Conservation (phyloP, 2,329 filamentous ascomycete genomes). For the Hypoxylon sp. region DNA sequence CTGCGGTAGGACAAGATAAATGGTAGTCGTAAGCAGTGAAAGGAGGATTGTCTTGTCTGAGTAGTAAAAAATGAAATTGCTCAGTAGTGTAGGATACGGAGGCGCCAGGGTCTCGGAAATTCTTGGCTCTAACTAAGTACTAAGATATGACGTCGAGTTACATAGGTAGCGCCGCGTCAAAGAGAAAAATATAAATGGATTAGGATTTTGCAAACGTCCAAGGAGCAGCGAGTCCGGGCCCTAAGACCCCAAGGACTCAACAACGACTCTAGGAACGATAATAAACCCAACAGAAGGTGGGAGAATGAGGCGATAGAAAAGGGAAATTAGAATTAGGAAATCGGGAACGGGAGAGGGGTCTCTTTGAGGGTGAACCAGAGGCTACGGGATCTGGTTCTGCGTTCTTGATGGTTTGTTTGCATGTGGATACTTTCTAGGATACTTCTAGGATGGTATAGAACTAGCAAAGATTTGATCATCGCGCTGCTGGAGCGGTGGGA, state of each 20-base stretch:
- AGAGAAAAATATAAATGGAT: slow-evolving; percentile 25
- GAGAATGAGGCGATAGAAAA: slow-evolving; percentile 42
- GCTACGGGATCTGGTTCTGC: slow-evolving; percentile 40
- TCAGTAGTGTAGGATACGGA: slow-evolving; percentile 42
- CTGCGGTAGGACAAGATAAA: slow-evolving; percentile 19
- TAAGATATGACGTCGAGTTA: slow-evolving; percentile 47
- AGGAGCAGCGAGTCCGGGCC: slow-evolving; percentile 25
- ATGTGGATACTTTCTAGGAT: slow-evolving; percentile 42
- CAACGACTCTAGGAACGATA: slow-evolving; percentile 21
- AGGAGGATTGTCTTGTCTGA: slow-evolving; percentile 15
- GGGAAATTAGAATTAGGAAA: slow-evolving; percentile 31
- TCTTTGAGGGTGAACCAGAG: slow-evolving; percentile 27
- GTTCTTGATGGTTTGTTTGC: slow-evolving; percentile 42
- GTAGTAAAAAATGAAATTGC: slow-evolving; percentile 31
- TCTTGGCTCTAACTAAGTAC: slow-evolving; percentile 45
- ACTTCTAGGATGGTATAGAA: slow-evolving; percentile 36
- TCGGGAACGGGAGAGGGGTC: slow-evolving; percentile 20
- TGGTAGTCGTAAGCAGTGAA: slow-evolving; percentile 20
- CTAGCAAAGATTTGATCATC: slow-evolving; percentile 38
- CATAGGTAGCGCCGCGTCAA: slow-evolving; percentile 21
- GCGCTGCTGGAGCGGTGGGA: slow-evolving; percentile 30
- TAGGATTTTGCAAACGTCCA: slow-evolving; percentile 30
- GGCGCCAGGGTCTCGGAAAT: slow-evolving; percentile 47
- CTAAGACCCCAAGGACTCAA: slow-evolving; percentile 25
- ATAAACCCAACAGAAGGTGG: slow-evolving; percentile 21